Percentiles rank a stretch among this genome's conserved stretches.
Evolutionary conservation across 2,329 filamentous ascomycete species (phyloP).

Genomic region (Ophiobolus disseminans): DNA sequence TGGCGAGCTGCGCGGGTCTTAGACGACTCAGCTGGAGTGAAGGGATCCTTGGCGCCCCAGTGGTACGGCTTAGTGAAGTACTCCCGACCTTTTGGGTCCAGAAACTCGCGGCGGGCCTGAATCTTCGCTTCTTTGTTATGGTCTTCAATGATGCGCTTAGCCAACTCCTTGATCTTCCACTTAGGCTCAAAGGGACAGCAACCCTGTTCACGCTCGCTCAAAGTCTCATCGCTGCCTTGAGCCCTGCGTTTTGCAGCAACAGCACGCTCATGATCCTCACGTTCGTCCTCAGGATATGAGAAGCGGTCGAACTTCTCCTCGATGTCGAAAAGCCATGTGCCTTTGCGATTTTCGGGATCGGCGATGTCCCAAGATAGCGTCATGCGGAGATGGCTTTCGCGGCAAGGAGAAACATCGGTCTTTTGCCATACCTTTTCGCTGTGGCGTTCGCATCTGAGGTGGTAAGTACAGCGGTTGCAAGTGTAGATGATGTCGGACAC

Average conservation of each 20-base stretch:
- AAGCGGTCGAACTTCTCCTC: constrained; percentile 3
- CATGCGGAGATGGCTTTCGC: constrained; percentile 12
- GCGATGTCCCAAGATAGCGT: constrained; percentile 13
- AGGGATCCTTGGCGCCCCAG: constrained; percentile 3
- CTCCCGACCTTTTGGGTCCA: constrained; percentile 2
- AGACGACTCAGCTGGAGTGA: background rate
- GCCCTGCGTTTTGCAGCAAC: background rate
- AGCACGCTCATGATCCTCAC: background rate
- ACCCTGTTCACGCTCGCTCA: background rate
- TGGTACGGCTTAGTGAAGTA: background rate
- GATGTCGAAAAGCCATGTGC: constrained; percentile 16
- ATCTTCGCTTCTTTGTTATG: constrained; percentile 2
- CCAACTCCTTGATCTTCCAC: background rate
- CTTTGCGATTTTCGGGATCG: constrained; percentile 17
- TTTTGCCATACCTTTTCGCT: background rate
- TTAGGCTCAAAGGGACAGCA: background rate
- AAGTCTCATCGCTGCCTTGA: background rate
- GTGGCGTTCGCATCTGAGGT: constrained; percentile 7
- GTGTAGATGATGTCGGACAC: constrained; percentile 10
- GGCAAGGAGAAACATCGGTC: constrained; percentile 17
- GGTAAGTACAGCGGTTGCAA: background rate
- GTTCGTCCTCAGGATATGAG: background rate
- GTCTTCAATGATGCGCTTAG: constrained; percentile 3
- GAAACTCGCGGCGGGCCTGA: background rate
- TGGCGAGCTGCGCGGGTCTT: background rate